phyloP scores from a whole-genome alignment of 73 alveolate species.

The Paraurostyla sp. region DNA sequence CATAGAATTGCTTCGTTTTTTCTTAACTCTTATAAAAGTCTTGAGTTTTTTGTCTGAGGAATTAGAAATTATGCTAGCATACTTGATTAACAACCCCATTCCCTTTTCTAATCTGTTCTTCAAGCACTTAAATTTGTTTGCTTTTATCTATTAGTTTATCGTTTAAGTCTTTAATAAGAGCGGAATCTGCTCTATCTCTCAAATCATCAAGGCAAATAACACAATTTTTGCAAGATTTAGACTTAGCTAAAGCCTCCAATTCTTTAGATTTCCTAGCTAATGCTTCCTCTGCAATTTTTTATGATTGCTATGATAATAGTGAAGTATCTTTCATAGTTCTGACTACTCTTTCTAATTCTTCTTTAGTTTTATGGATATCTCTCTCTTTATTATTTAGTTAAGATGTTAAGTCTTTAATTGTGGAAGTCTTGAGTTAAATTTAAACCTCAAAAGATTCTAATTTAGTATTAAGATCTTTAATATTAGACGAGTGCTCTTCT shows the following conservation, averaged over 20 bases:
- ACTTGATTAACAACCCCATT: background rate
- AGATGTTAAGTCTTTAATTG: background rate
- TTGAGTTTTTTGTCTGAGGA: conserved; percentile 31
- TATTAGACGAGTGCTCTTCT: conserved; percentile 48
- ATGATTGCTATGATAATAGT: background rate
- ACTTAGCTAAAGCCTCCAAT: conserved; percentile 22
- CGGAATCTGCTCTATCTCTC: background rate
- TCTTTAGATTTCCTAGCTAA: conserved; percentile 44
- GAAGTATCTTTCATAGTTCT: conserved; percentile 41
- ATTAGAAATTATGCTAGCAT: conserved; percentile 16
- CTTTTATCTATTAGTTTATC: conserved; percentile 23
- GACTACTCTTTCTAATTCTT: conserved; percentile 16
- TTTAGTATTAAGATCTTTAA: conserved; percentile 22
- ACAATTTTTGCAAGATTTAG: conserved; percentile 48
- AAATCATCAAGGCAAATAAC: conserved; percentile 32
- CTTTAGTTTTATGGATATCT: conserved; percentile 5
- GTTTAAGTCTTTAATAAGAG: conserved; percentile 21
- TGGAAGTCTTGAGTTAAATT: background rate
- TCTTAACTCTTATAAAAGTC: conserved; percentile 30
- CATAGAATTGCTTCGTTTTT: background rate
- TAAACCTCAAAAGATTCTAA: background rate
- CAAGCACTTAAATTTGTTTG: background rate
- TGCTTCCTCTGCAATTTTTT: conserved; percentile 6
- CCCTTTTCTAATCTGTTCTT: conserved; percentile 27
- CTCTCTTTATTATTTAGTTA: conserved; percentile 14